Evolutionary conservation across 2,329 filamentous ascomycete species (phyloP).

Genomic region (Ophiostoma sp.): DNA sequence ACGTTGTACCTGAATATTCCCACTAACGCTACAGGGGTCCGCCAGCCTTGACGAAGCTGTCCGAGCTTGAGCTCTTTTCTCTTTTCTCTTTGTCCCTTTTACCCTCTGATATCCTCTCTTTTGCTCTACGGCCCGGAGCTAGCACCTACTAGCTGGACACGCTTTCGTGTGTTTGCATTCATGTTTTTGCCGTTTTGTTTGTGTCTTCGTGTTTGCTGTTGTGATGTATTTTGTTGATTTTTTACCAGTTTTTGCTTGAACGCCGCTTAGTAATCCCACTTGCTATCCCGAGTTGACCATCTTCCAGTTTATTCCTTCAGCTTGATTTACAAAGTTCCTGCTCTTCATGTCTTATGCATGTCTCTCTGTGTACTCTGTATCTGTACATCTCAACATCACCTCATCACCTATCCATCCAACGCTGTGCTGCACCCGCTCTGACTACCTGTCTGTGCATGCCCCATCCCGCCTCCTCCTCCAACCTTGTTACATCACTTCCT

Average conservation of each 20-base stretch:
- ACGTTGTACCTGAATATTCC: background rate
- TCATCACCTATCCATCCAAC: background rate
- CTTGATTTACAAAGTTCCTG: background rate
- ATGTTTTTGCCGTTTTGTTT: background rate
- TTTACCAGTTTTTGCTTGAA: background rate
- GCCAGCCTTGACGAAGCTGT: slow-evolving; percentile 19
- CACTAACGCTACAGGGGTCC: slow-evolving; percentile 15
- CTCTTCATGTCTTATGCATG: background rate
- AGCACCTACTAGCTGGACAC: slow-evolving; percentile 5
- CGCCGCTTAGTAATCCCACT: background rate
- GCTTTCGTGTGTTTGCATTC: background rate
- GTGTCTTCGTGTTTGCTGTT: slow-evolving; percentile 1
- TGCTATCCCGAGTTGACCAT: background rate
- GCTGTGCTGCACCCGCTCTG: background rate
- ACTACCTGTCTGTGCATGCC: slow-evolving; percentile 1
- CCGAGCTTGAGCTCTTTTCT: background rate
- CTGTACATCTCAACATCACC: background rate
- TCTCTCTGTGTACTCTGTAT: background rate
- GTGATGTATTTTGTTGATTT: background rate
- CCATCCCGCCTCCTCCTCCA: background rate
- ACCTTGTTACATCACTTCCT: slow-evolving; percentile 1
- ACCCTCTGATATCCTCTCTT: background rate
- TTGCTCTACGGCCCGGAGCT: slow-evolving; percentile 1
- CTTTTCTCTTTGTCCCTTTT: background rate
- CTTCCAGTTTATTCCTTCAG: background rate